These are phyloP conservation scores for Microsporum canis DNA, from an alignment of 2,329 filamentous ascomycete genomes.

Conservation along the genomic window DNA sequence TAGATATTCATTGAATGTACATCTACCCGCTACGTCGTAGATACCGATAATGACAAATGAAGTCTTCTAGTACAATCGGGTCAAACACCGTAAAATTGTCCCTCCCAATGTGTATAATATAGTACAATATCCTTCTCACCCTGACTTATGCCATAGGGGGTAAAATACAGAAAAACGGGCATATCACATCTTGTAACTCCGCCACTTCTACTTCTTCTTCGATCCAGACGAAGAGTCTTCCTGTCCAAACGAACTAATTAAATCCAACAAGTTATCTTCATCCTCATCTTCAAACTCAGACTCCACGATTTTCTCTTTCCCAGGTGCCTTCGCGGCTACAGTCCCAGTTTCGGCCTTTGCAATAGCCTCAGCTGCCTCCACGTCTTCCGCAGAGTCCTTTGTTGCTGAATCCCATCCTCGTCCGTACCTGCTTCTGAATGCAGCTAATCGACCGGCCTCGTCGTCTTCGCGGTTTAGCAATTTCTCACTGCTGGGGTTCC, in stretches of 20 bases:
- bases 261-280: conserved; percentile 46
- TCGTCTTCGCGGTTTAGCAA: conserved; percentile 85
- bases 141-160: background rate
- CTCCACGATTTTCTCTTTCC: conserved; percentile 32
- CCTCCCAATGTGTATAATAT: conserved; percentile 2
- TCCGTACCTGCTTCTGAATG: conserved; percentile 77
- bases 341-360: conserved; percentile 17
- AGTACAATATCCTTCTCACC: background rate
- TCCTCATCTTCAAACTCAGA: conserved; percentile 30
- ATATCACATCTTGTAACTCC: background rate
- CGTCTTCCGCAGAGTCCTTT: conserved; percentile 24
- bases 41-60: background rate
- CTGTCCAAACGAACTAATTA: conserved; percentile 43
- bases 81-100: background rate
- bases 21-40: background rate
- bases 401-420: conserved; percentile 61
- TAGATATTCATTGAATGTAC: too few relatives aligned
- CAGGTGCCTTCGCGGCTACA: conserved; percentile 28
- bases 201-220: conserved; percentile 24
- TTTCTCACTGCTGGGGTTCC: conserved; percentile 76
- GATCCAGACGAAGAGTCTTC: conserved; percentile 27
- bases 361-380: conserved; percentile 18
- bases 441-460: conserved; percentile 78
- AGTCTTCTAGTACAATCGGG: background rate
- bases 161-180: background rate